Base-by-base conservation (phyloP, 2,329 filamentous ascomycete genomes). In the Verticillium dahliae region DNA sequence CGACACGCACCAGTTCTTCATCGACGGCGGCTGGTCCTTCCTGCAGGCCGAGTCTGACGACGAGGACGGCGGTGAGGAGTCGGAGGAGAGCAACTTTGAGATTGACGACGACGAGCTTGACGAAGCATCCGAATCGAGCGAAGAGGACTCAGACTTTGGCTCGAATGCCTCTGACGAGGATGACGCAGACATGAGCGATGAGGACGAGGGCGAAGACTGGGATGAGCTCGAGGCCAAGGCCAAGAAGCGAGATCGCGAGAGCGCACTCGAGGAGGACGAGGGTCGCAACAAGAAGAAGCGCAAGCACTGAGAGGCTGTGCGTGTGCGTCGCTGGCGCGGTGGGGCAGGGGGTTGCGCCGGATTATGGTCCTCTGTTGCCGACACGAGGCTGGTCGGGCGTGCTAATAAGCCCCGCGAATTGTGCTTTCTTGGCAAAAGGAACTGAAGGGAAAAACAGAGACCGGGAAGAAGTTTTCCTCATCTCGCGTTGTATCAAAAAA, bases 11-110 rank as follows among this genome's bases (percentile, higher is more conserved):
- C 86, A 90, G 68, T 99, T 99, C 85, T 99, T 97, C 75, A 86
- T 84, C 4, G 94, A 98, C 66, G 95, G 96, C 37, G 95, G 95
- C 56, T 99, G 95, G 95, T 90, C 87, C 1, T 98, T 99, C 84
- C 75, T 99, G 62, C 88, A 89, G 60, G 89, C 89, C 39, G 94
- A 97, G 63, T 92, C 90, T 0, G 95, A 98, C 70, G 91, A 90
- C 14, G 92, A 97, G 66, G 91, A 85, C 54, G 88, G 86, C 1
- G 88, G 90, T 11, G 89, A 92, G 65, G 91, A 95, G 60, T 90
- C 95, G 64, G 90, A 97, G 71, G 95, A 98, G 75, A 92, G 88
- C 3, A 93, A 90, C 7, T 99, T 97, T 69, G 95, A 98, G 75
- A 90, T 97, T 60, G 88, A 86, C 27, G 94, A 96, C 63, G 89